Base-by-base conservation (phyloP, 192 early-diverging fungal genomes). In the Phlyctochytrium planicorne region DNA sequence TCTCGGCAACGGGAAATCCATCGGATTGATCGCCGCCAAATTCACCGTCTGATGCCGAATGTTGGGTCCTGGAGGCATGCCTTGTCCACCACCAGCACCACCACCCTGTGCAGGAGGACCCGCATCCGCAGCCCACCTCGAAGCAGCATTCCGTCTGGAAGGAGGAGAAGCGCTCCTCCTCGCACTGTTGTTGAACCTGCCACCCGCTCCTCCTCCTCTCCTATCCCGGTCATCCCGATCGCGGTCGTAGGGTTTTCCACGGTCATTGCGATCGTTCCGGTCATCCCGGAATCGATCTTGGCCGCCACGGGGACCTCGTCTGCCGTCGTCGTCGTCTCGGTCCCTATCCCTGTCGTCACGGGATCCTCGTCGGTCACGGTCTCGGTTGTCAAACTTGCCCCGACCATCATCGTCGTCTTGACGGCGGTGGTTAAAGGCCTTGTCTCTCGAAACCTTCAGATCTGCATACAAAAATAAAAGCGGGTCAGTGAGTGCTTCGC, bases 371-470 rank as follows among this genome's bases (percentile, higher is more conserved):
- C 62, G 24, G 17, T 67, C 30, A 25, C 25, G 23, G 56, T 61
- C 73, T 30, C 76, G 73, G 52, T 76, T 69, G 16, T 57, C 55
- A 29, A 57, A 14, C 6, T 57, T 10, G 55, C 27, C 27, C 6
- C 27, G 6, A 29, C 27, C 27, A 10, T 25, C 55, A n/a, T n/a
- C n/a, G n/a, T n/a, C n/a, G n/a, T n/a, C n/a, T n/a, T n/a, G n/a
- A n/a, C n/a, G n/a, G 55, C 55, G 55, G 6, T 25, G 16, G 55
- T 10, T 30, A 2, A 23, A 25, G 30, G 67, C 56, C 31, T 76
- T 75, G 27, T 80, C 76, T 24, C 72, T 53, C 0, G 75, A 78
- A 24, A 80, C 33, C 53, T 80, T 80, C 65, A 80, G 59, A 37
- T 80, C 79, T 80, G 60, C 32, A 34, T 16, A n/a, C 70, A 50